phyloP scores from a whole-genome alignment of 78 protist genomes.

The Cavenderia fasciculata region DNA sequence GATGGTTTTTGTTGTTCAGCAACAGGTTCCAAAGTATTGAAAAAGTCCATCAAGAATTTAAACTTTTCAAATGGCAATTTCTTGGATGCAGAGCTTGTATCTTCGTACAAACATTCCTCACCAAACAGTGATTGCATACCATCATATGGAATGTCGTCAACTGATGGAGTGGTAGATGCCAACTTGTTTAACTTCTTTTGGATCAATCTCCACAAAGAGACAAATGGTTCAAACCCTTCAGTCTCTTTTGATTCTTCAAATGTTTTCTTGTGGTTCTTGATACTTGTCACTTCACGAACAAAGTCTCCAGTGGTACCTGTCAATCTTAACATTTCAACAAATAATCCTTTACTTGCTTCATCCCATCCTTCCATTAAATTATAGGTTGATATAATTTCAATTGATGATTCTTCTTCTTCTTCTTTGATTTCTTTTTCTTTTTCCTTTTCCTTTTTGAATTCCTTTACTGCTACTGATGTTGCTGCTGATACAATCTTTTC shows the following conservation, averaged over 20 bases:
- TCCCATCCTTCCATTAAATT: background rate
- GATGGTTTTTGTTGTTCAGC: background rate
- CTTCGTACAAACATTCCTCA: background rate
- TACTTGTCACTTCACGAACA: background rate
- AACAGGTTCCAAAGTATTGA: background rate
- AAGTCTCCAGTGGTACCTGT: background rate
- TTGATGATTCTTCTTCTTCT: background rate
- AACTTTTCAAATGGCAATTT: constrained; percentile 22
- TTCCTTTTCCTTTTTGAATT: background rate
- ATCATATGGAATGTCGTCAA: background rate
- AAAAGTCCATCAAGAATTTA: background rate
- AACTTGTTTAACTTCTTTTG: constrained; percentile 14
- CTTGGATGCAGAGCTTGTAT: background rate
- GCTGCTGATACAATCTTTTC: background rate
- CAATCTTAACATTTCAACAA: constrained; percentile 45
- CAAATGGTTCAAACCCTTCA: background rate
- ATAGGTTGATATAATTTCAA: background rate
- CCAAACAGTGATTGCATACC: constrained; percentile 8
- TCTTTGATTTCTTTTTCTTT: background rate
- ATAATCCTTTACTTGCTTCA: background rate
- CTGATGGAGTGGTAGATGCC: background rate
- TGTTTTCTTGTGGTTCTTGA: constrained; percentile 27
- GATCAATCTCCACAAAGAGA: constrained; percentile 25
- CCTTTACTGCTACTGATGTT: background rate
- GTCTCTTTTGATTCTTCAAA: background rate